Base-by-base conservation (phyloP, 768 basidiomycete species). In the Pseudohyphozyma bogoriensis region DNA sequence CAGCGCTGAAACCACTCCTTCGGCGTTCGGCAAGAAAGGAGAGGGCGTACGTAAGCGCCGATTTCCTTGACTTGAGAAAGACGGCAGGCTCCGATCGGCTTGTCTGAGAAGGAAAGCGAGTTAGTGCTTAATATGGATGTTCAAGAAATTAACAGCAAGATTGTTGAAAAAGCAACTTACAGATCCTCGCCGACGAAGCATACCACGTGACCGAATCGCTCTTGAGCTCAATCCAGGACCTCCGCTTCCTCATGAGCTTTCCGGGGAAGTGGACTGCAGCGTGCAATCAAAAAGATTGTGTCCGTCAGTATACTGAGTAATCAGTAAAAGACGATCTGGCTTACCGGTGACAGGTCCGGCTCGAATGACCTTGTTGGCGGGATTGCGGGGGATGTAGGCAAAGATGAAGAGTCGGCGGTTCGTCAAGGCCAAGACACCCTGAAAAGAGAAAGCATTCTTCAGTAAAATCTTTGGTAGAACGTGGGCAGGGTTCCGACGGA, bases 341-440 rank as follows among this genome's bases (percentile, higher is more conserved):
- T 15, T 6, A 42, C 40, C 35, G 16, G 53, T 54, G 16, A 54
- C 29, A 0, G 53, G 53, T 8, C 53, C 53, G 22, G 29, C 28
- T 22, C 40, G 29, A 29, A 54, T 54, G 39, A 54, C 40, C 53
- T 44, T 54, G 40, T 54, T 54, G 24, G 22, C 22, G 20, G 42
- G 45, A 1, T 18, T 26, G 0, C 29, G 45, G 5, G 55, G 47
- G 12, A 56, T 36, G 46, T 35, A 46, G 13, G 44, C 54, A 28
- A 42, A 46, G 44, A 56, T 47, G 55, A 46, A 49, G 45, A 47
- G n/a, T 22, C 45, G 55, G 4, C 46, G 44, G 44, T 35, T 46
- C 7, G 44, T 35, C n/a, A 56, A 31, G 16, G 45, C 44, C n/a
- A 56, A 33, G 24, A 56, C n/a, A 3, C 55, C 45, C 13, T 10